Conservation (phyloP, 73 alveolate species). For the Uronychia binucleata region DNA sequence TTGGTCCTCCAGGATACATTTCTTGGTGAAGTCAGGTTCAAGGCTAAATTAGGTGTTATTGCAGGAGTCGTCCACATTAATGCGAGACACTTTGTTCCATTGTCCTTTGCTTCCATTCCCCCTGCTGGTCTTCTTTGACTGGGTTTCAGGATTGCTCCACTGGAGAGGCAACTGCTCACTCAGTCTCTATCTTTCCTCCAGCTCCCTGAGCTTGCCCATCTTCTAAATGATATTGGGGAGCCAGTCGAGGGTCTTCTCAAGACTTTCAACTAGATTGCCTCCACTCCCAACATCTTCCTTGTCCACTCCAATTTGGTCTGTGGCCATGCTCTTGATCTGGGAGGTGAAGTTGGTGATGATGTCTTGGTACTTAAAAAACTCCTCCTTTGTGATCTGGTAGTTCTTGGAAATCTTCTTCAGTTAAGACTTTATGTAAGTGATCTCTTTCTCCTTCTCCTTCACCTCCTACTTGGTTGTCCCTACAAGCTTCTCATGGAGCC, state of each 20-base stretch:
- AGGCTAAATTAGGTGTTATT: no score
- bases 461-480: background rate
- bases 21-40: no score
- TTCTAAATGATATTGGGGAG: background rate
- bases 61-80: no score
- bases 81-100: no score
- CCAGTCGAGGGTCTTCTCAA: background rate
- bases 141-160: no score
- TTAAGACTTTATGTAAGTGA: background rate
- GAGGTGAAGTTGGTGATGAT: background rate
- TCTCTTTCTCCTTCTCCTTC: background rate
- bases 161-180: no score
- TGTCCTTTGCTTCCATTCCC: no score
- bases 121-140: no score
- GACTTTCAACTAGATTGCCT: background rate
- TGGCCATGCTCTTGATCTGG: background rate
- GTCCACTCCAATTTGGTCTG: background rate
- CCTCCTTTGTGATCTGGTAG: background rate
- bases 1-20: no score
- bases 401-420: background rate
- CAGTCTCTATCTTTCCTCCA: background rate
- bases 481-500: background rate
- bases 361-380: background rate
- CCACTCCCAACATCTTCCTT: background rate
- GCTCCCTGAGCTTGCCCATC: background rate